Evolutionary conservation across 179 eudicot species (phyloP), one percentile per base, ranked within the genome.

Genomic region (Beta macrorhiza): DNA sequence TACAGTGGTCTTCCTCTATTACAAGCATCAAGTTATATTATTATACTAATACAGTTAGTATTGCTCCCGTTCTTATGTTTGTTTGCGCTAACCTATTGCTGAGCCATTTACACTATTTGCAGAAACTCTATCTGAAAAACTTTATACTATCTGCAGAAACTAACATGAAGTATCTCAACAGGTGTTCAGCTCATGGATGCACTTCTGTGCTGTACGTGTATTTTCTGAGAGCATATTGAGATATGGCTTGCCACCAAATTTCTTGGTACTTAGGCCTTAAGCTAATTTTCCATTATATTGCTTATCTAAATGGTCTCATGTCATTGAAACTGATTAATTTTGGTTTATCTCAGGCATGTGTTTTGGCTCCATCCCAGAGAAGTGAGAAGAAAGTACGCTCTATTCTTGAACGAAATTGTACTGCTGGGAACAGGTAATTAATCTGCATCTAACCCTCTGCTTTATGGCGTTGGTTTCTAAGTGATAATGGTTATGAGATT

Each of bases 171-270:
- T 61, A 44, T 64, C 57, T 59, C n/a, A 82, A 74, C 91, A 95
- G 98, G 99, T 93, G 78, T 95, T 95, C 84, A 91, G 88, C 81
- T 87, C 99, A 64, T 95, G 98, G 99, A 95, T 95, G 98, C 99
- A 95, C 85, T 95, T 95, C 81, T 93, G 98, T 87, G 99, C 99
- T 79, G 92, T 92, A 64, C 94, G 97, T 67, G 89, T 88, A 61
- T 93, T 93, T 87, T 82, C 89, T 62, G 98, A 95, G 89, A 93
- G 98, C 91, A 93, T 93, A 83, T 84, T 95, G 89, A 90, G 99
- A 91, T 93, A 95, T 83, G 99, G 98, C 62, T 81, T 92, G 82
- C 99, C 99, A n/a, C 99, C 98, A 67, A 87, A 92, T 70, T 95
- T 93, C 86, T 86, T 93, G 95, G 98, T 95, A 92, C 77, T 67